These are phyloP conservation scores for Brassica incana DNA, from an alignment of 345 rosid genomes.

Conservation along the genomic window DNA sequence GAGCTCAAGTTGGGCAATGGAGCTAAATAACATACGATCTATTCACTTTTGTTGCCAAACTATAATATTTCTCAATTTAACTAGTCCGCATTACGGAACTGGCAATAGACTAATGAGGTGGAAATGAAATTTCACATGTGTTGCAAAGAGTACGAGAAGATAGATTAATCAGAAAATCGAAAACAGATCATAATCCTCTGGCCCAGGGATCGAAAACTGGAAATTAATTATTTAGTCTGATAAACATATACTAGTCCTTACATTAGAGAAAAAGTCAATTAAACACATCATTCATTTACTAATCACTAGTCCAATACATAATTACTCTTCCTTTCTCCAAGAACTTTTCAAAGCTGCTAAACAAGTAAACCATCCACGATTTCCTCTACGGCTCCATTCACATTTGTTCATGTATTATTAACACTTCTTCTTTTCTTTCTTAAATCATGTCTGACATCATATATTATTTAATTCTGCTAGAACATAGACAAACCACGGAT, in stretches of 20 bases:
- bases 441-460: background rate
- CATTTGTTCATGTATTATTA: slow-evolving; percentile 4
- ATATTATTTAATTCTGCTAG: background rate
- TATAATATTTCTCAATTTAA: background rate
- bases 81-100: background rate
- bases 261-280: slow-evolving; percentile 11
- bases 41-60: slow-evolving; percentile 14
- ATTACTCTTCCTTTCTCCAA: background rate
- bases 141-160: slow-evolving; percentile 22
- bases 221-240: slow-evolving; percentile 10
- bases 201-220: background rate
- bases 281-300: background rate
- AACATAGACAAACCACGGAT: background rate
- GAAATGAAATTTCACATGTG: slow-evolving; percentile 21
- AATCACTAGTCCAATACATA: background rate
- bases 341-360: slow-evolving; percentile 9
- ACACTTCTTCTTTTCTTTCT: background rate
- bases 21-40: background rate
- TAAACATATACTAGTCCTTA: background rate
- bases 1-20: slow-evolving; percentile 10
- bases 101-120: slow-evolving; percentile 20
- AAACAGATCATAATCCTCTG: slow-evolving; percentile 1
- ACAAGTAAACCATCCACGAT: slow-evolving; percentile 14
- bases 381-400: slow-evolving; percentile 11
- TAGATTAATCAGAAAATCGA: background rate